Percentiles rank a stretch among this genome's conserved stretches.
phyloP scores from a whole-genome alignment of 495 filamentous ascomycete genomes.

The Trichoderma reesei region DNA sequence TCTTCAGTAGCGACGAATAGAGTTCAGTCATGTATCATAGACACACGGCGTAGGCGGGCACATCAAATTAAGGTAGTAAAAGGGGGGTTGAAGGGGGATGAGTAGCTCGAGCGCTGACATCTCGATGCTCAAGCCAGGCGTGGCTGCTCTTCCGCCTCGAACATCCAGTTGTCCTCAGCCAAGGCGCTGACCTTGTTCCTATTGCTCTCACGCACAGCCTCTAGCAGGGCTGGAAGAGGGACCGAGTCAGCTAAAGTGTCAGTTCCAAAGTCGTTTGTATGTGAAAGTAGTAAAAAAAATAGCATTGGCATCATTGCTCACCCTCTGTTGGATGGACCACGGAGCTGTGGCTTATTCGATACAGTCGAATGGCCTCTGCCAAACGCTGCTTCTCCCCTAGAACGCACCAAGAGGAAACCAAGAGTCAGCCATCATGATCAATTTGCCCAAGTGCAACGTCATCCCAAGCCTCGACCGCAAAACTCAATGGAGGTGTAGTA shows the following conservation, averaged over 20 bases:
- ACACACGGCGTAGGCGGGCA: constrained; percentile 3
- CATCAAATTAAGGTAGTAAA: no score
- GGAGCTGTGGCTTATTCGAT: constrained; percentile 52
- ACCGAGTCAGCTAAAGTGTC: constrained; percentile 18
- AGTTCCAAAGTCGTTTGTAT: not conserved
- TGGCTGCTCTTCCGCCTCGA: constrained; percentile 53
- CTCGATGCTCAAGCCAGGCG: constrained; percentile 14
- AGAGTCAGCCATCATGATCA: not conserved
- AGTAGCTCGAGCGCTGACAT: not conserved
- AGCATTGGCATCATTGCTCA: constrained; percentile 23
- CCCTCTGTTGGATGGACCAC: constrained; percentile 59
- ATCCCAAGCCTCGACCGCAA: not conserved
- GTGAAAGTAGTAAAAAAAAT: constrained; percentile 9
- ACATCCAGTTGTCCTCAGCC: constrained; percentile 87
- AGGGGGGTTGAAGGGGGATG: not conserved
- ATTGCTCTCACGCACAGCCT: constrained; percentile 61
- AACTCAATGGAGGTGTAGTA: not conserved
- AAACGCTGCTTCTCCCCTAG: constrained; percentile 38
- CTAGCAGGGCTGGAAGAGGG: constrained; percentile 51
- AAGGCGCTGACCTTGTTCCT: constrained; percentile 60
- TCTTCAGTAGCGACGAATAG: not conserved
- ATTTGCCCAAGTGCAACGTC: not conserved
- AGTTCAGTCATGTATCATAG: constrained; percentile 11
- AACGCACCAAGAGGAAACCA: not conserved
- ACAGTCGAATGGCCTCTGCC: constrained; percentile 45